A percentile compares a stretch with the other conserved stretches of the same genome.
Evolutionary conservation across 257 asterid species (phyloP).

Genomic region (Verbena officinalis): DNA sequence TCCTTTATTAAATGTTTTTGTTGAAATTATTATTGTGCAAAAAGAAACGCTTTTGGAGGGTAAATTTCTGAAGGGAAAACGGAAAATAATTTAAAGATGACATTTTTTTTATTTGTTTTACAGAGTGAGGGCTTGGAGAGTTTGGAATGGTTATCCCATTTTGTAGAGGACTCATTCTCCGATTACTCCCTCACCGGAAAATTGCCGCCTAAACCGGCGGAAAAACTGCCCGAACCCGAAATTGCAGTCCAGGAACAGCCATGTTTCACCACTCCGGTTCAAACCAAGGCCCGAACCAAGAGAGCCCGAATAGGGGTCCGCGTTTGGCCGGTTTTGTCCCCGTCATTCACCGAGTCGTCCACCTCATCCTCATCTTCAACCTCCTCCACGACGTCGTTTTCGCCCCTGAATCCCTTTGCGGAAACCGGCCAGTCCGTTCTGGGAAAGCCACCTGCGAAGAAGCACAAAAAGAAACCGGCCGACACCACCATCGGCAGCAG

Average conservation of each 20-base stretch:
- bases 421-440: conserved; percentile 45
- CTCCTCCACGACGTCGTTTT: conserved; percentile 51
- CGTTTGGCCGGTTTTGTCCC: conserved; percentile 73
- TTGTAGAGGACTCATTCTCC: conserved; percentile 80
- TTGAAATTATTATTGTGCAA: neutral
- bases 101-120: neutral
- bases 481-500: conserved; percentile 19
- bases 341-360: conserved; percentile 65
- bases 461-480: conserved; percentile 34
- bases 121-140: conserved; percentile 88
- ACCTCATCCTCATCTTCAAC: conserved; percentile 65
- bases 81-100: neutral
- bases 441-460: conserved; percentile 37
- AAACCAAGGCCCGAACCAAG: conserved; percentile 88
- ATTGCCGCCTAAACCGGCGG: conserved; percentile 42
- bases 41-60: conserved; percentile 8
- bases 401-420: conserved; percentile 37
- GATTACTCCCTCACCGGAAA: conserved; percentile 55
- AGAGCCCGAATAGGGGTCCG: conserved; percentile 69
- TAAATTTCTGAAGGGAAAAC: neutral
- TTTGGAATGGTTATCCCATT: conserved; percentile 86
- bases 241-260: conserved; percentile 21
- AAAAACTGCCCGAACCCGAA: conserved; percentile 30
- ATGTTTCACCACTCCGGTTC: conserved; percentile 64
- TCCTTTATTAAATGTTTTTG: neutral